Evolutionary conservation across 2,329 filamentous ascomycete genomes (phyloP), one percentile per base, ranked within the genome.

Genomic region (Alternaria metachromatica): DNA sequence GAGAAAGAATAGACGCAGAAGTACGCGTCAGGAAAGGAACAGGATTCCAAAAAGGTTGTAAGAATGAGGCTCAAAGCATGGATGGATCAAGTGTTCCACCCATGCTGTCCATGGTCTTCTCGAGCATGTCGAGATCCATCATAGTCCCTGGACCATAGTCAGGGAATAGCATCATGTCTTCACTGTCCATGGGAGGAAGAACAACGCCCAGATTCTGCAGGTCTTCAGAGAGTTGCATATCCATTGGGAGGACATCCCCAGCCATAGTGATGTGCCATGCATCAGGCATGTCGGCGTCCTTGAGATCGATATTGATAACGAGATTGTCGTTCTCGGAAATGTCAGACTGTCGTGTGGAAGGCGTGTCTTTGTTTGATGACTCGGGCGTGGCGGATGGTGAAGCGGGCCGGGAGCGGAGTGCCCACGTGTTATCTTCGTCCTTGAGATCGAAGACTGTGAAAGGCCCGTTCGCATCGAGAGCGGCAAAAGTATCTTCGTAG

Each of bases 301-400:
- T 78, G 55, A 79, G 71, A 54, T 78, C 74, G 21, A 83, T 66
- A 55, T 76, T 79, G 69, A 83, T 81, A 30, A 76, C 68, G 10
- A 83, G 67, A 28, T 80, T 78, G 66, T 82, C 81, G 58, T 78
- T 78, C 66, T 82, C 79, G 20, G 76, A 80, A 21, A 84, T 80
- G 58, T 84, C 82, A 48, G 80, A 82, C 50, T 76, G 77, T 23
- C 75, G 73, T 25, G 78, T 81, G 6, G 74, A 77, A 3, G 76
- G 74, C 18, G 77, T 75, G 67, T 81, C 73, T 67, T 81, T 80
- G 25, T 75, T 70, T 1, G 76, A 76, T 12, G 78, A 79, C 28
- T 78, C 77, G 3, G 78, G 77, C 7, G 74, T 80, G 20, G 71
- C 69, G 4, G 71, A 71, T 4, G 77, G 77, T 6, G 77, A 79